A percentile compares a stretch with the other conserved stretches of the same genome.
Conservation (phyloP, 2,329 filamentous ascomycete genomes). For the Fusarium hainanense region DNA sequence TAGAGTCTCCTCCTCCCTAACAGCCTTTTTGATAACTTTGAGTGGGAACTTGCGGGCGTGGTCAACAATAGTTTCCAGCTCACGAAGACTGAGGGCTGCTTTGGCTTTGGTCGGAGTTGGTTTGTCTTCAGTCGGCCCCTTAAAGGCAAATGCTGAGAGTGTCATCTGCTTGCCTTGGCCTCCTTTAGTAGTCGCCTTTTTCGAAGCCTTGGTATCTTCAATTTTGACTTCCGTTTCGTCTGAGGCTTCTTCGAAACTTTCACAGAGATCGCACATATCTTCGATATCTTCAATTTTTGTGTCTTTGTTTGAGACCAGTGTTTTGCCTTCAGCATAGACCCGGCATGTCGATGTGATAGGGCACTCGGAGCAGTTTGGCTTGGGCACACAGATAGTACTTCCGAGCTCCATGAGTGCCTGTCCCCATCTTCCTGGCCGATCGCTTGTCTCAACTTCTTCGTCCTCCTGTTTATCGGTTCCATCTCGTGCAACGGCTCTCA, state of each 20-base stretch:
- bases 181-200: conserved; percentile 23
- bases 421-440: conserved; percentile 69
- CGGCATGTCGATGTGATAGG: conserved; percentile 64
- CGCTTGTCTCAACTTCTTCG: conserved; percentile 52
- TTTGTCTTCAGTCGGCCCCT: conserved; percentile 25
- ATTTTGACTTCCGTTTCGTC: conserved; percentile 32
- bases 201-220: conserved; percentile 18
- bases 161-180: conserved; percentile 43
- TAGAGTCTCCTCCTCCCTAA: conserved; percentile 63
- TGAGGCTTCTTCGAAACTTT: conserved; percentile 54
- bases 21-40: conserved; percentile 62
- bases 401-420: conserved; percentile 75
- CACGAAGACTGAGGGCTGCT: conserved; percentile 22
- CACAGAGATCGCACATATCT: conserved; percentile 62
- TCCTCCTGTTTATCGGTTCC: conserved; percentile 32
- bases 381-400: conserved; percentile 70
- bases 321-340: conserved; percentile 60
- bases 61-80: conserved; percentile 52
- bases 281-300: conserved; percentile 58
- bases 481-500: conserved; percentile 61
- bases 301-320: conserved; percentile 40
- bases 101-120: conserved; percentile 18
- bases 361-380: conserved; percentile 65
- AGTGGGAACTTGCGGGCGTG: conserved; percentile 65
- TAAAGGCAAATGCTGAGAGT: conserved; percentile 53